Base-by-base conservation (phyloP, 2,329 filamentous ascomycete species). In the Aspergillus persii region DNA sequence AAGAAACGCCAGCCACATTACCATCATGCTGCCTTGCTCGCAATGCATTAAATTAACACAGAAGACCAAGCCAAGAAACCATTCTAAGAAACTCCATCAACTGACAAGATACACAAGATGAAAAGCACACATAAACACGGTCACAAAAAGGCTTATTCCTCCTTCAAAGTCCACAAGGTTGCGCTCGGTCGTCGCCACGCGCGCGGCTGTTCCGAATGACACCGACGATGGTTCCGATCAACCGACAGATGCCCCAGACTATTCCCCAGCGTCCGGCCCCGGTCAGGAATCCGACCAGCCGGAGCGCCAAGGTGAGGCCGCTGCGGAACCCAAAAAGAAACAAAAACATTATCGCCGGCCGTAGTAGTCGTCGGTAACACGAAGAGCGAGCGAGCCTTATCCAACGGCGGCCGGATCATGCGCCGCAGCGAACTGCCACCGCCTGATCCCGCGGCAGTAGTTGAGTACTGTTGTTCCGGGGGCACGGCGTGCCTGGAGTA, bases 141-240 rank as follows among this genome's bases (percentile, higher is more conserved):
- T 8, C 33, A 6, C 4, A 2, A 46, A 8, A 30, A 8, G 12
- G 53, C 4, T 63, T 57, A 67, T 50, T 74, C 71, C 61, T 76
- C 74, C 53, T 63, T 50, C 31, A 76, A 61, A 30, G 74, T 71
- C 73, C 74, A 76, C 55, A 76, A 57, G 47, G 66, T 66, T 48
- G 70, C 68, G 55, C 72, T 74, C 4, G 74, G 74, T 46, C 69
- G 66, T 44, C 68, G 72, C 74, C 74, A 76, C 29, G 72, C 64
- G 44, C 72, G 68, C 27, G 74, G 74, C 56, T 74, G 71, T 54
- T 76, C 73, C 11, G 74, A 76, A 63, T 76, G 74, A 56, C 72
- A 73, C 53, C 74, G 67, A 18, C 72, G 66, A 66, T 76, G 73
- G 5, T 69, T 66, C 54, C 69, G 66, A 26, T 68, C 69, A 3